phyloP scores from a whole-genome alignment of 106 monocot species.

The Dendrobium huoshanense region DNA sequence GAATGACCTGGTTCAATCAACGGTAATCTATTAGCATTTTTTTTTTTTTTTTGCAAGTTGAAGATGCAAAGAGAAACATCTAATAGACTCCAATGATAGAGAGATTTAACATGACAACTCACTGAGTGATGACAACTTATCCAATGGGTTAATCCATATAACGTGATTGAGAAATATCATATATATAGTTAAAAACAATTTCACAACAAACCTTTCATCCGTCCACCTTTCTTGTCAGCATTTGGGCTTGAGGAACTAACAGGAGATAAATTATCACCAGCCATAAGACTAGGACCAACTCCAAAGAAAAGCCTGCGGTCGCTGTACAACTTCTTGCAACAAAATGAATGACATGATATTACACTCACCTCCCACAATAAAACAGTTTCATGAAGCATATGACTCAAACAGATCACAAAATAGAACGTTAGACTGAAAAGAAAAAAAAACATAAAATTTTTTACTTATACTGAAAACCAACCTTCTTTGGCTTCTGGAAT shows the following conservation, averaged over 20 bases:
- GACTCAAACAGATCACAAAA: background rate
- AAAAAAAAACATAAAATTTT: background rate
- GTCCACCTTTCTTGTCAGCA: conserved; percentile 71
- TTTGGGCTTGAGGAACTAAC: conserved; percentile 29
- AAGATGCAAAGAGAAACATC: background rate
- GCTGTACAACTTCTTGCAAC: conserved; percentile 63
- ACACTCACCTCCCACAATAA: conserved; percentile 1
- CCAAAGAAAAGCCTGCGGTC: conserved; percentile 73
- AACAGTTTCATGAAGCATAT: background rate
- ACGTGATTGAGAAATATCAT: conserved; percentile 1
- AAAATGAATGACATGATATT: conserved; percentile 9
- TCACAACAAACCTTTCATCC: conserved; percentile 43
- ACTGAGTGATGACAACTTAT: background rate
- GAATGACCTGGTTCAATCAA: conserved; percentile 39
- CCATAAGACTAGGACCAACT: conserved; percentile 41
- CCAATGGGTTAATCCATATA: background rate
- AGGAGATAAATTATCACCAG: conserved; percentile 43
- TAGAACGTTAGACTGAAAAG: background rate
- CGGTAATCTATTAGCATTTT: background rate
- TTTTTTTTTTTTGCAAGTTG: background rate
- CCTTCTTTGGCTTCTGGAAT: conserved; percentile 99
- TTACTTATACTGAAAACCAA: background rate
- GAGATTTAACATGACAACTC: background rate
- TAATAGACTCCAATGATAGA: background rate
- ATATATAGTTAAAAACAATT: background rate